Evolutionary conservation across 352 stramenopile genomes (phyloP).

Genomic region (Pythium monospermum): DNA sequence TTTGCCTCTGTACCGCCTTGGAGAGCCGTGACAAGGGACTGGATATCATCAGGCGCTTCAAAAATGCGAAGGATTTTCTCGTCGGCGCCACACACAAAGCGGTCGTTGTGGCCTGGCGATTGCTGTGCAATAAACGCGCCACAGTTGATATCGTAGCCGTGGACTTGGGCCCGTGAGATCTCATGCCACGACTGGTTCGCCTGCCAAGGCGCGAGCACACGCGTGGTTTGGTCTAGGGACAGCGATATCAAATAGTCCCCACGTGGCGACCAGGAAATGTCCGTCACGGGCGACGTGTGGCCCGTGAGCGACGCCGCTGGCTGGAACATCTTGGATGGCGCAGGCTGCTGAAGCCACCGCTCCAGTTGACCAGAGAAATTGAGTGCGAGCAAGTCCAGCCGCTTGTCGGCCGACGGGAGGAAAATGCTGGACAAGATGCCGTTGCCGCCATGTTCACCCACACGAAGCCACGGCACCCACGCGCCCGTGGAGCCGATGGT

Average conservation of each 20-base stretch:
- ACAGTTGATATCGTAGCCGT: slow-evolving; percentile 81
- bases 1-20: background rate
- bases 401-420: slow-evolving; percentile 22
- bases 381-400: slow-evolving; percentile 54
- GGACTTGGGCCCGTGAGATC: slow-evolving; percentile 72
- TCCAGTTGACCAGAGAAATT: slow-evolving; percentile 63
- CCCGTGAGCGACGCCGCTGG: slow-evolving; percentile 50
- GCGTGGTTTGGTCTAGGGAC: slow-evolving; percentile 73
- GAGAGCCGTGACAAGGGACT: slow-evolving; percentile 25
- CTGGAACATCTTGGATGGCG: slow-evolving; percentile 42
- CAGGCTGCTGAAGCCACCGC: slow-evolving; percentile 50
- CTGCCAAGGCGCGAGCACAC: slow-evolving; percentile 34
- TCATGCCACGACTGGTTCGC: slow-evolving; percentile 37
- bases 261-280: slow-evolving; percentile 56
- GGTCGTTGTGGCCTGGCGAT: slow-evolving; percentile 22
- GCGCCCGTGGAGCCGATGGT: slow-evolving; percentile 8
- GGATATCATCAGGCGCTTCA: slow-evolving; percentile 50
- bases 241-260: slow-evolving; percentile 67
- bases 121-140: slow-evolving; percentile 37
- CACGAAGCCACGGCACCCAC: slow-evolving; percentile 46
- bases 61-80: slow-evolving; percentile 83
- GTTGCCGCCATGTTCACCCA: slow-evolving; percentile 56
- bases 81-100: slow-evolving; percentile 73
- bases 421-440: slow-evolving; percentile 39
- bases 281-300: slow-evolving; percentile 49